Percentiles rank a stretch among this genome's conserved stretches.
These are phyloP conservation scores for Dysphania ambrosioides DNA, from an alignment of 148 eudicot genomes.

Conservation along the genomic window DNA sequence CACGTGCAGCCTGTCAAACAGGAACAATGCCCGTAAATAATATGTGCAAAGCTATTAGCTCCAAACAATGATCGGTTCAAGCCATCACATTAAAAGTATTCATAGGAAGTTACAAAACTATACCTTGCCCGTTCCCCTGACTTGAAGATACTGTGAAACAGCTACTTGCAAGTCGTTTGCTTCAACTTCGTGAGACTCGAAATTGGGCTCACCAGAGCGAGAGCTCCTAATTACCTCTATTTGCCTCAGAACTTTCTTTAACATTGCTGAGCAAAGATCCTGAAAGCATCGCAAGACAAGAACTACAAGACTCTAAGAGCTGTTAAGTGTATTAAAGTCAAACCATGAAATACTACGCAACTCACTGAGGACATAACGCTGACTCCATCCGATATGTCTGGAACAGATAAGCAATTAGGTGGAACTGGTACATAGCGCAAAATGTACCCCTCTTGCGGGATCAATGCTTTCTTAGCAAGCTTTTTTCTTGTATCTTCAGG, in stretches of 20 bases:
- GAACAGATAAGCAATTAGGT: slow-evolving; percentile 89
- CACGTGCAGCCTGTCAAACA: slow-evolving; percentile 65
- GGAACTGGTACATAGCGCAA: slow-evolving; percentile 79
- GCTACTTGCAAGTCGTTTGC: slow-evolving; percentile 78
- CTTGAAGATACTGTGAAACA: slow-evolving; percentile 71
- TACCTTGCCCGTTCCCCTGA: slow-evolving; percentile 90
- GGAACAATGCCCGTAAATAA: background rate
- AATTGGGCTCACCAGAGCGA: slow-evolving; percentile 83
- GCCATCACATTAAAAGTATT: background rate
- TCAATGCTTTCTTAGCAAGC: slow-evolving; percentile 66
- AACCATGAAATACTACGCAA: background rate
- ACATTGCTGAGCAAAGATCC: slow-evolving; percentile 69
- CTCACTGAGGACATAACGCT: slow-evolving; percentile 86
- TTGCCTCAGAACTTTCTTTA: slow-evolving; percentile 76
- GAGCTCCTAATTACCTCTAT: slow-evolving; percentile 77
- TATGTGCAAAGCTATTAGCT: background rate
- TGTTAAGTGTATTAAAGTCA: background rate
- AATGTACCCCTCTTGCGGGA: slow-evolving; percentile 86
- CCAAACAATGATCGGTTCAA: background rate
- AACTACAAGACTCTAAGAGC: slow-evolving; percentile 8
- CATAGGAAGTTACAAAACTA: background rate
- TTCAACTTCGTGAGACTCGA: slow-evolving; percentile 86
- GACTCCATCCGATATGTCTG: slow-evolving; percentile 90
- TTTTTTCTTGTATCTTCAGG: slow-evolving; percentile 62
- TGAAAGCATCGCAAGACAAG: slow-evolving; percentile 25